These are phyloP conservation scores for Pythium dissimile DNA, from an alignment of 352 stramenopile genomes.

Conservation along the genomic window DNA sequence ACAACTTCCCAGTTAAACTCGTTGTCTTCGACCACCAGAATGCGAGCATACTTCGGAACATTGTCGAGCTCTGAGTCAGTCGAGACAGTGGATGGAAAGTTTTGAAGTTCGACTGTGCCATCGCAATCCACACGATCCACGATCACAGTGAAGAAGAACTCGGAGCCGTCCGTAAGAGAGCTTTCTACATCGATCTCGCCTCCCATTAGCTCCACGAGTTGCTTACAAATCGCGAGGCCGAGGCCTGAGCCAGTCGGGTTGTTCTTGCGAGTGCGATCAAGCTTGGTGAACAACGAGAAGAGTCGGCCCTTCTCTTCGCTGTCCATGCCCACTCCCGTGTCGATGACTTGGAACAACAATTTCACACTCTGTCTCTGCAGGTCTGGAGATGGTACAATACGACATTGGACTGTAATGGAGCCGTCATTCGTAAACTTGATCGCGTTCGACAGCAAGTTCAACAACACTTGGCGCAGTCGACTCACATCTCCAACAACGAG, in stretches of 20 bases:
- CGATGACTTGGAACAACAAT: slow-evolving; percentile 82
- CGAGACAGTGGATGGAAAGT: slow-evolving; percentile 38
- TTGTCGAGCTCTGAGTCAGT: slow-evolving; percentile 21
- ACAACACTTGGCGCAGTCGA: slow-evolving; percentile 70
- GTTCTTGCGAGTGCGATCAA: slow-evolving; percentile 77
- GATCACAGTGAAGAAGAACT: slow-evolving; percentile 85
- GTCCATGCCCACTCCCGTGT: slow-evolving; percentile 82
- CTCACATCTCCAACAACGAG: slow-evolving; percentile 77
- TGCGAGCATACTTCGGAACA: slow-evolving; percentile 66
- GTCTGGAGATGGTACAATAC: slow-evolving; percentile 61
- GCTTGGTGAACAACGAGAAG: slow-evolving; percentile 82
- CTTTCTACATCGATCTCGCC: slow-evolving; percentile 84
- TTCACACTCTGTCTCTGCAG: slow-evolving; percentile 64
- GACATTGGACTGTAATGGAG: slow-evolving; percentile 76
- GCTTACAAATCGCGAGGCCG: slow-evolving; percentile 85
- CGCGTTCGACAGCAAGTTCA: slow-evolving; percentile 84
- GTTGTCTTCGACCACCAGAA: slow-evolving; percentile 87
- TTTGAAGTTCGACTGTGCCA: slow-evolving; percentile 32
- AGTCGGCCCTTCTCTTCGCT: slow-evolving; percentile 73
- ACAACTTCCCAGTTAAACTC: slow-evolving; percentile 91
- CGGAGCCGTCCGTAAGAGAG: slow-evolving; percentile 67
- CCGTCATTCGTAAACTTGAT: slow-evolving; percentile 87
- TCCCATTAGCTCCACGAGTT: slow-evolving; percentile 87
- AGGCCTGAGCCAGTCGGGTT: slow-evolving; percentile 86
- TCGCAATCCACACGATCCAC: slow-evolving; percentile 55